These are phyloP conservation scores for Calonectria honghensis DNA, from an alignment of 2,329 filamentous ascomycete genomes.

Conservation along the genomic window DNA sequence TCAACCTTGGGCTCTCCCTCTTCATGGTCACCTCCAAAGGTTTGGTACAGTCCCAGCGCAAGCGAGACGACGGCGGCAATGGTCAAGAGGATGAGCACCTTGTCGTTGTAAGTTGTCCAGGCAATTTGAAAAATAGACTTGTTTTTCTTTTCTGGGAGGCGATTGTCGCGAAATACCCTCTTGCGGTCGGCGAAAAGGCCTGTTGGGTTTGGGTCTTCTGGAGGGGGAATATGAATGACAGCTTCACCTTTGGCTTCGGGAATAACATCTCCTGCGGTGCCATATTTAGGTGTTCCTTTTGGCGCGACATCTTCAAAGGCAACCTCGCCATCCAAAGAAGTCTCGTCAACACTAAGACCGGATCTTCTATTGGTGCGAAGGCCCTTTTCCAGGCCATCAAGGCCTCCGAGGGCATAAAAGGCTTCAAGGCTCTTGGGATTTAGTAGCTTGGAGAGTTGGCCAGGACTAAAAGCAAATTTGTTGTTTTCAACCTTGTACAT, in stretches of 20 bases:
- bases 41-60: constrained; percentile 82
- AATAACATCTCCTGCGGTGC: constrained; percentile 57
- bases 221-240: constrained; percentile 52
- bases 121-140: constrained; percentile 77
- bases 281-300: constrained; percentile 60
- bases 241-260: constrained; percentile 55
- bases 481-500: constrained; percentile 85
- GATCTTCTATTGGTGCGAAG: constrained; percentile 78
- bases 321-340: constrained; percentile 76
- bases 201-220: constrained; percentile 47
- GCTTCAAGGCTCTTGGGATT: constrained; percentile 87
- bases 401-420: constrained; percentile 84
- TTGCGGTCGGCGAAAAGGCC: constrained; percentile 55
- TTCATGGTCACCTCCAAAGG: constrained; percentile 70
- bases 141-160: constrained; percentile 77
- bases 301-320: constrained; percentile 78
- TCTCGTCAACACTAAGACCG: constrained; percentile 83
- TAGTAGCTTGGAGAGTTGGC: constrained; percentile 85
- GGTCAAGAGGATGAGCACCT: constrained; percentile 82
- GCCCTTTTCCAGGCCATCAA: constrained; percentile 83
- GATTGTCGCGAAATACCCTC: constrained; percentile 75
- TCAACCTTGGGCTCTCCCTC: constrained; percentile 73
- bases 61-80: constrained; percentile 81
- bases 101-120: constrained; percentile 84
- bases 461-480: constrained; percentile 88